A percentile compares a stretch with the other conserved stretches of the same genome.
These are phyloP conservation scores for Mentha longifolia DNA, from an alignment of 257 asterid genomes.

Conservation along the genomic window DNA sequence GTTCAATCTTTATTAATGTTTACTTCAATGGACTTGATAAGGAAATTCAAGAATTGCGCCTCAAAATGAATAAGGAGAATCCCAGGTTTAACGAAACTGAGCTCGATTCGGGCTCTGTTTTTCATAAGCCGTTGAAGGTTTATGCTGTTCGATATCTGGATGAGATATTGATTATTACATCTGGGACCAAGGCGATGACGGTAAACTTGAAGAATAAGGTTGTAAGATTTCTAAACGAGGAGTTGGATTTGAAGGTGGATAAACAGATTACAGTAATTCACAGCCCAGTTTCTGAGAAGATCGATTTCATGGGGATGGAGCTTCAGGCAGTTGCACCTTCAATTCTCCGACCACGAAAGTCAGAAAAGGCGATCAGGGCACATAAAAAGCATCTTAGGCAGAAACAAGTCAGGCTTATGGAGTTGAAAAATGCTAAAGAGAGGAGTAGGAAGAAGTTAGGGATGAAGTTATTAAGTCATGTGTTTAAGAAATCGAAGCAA, in stretches of 20 bases:
- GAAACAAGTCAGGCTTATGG: slow-evolving; percentile 73
- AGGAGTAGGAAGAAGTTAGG: slow-evolving; percentile 83
- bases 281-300: slow-evolving; percentile 85
- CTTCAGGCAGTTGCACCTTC: slow-evolving; percentile 94
- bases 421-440: slow-evolving; percentile 81
- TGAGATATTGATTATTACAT: slow-evolving; percentile 78
- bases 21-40: slow-evolving; percentile 68
- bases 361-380: slow-evolving; percentile 90
- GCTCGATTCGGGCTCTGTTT: slow-evolving; percentile 46
- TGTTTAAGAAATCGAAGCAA: slow-evolving; percentile 62
- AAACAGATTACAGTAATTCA: slow-evolving; percentile 64
- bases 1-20: slow-evolving; percentile 70
- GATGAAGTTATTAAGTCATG: slow-evolving; percentile 66
- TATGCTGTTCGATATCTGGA: slow-evolving; percentile 80
- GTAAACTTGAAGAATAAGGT: slow-evolving; percentile 66
- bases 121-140: slow-evolving; percentile 75
- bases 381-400: slow-evolving; percentile 81
- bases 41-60: slow-evolving; percentile 69
- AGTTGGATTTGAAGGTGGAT: slow-evolving; percentile 67
- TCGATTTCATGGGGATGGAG: slow-evolving; percentile 91
- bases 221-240: slow-evolving; percentile 52
- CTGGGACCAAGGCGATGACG: slow-evolving; percentile 72
- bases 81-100: slow-evolving; percentile 50
- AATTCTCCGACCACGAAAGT: slow-evolving; percentile 61
- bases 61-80: slow-evolving; percentile 50